Evolutionary conservation across 148 eudicot genomes (phyloP).

Genomic region (Vaccinium corymbosum): DNA sequence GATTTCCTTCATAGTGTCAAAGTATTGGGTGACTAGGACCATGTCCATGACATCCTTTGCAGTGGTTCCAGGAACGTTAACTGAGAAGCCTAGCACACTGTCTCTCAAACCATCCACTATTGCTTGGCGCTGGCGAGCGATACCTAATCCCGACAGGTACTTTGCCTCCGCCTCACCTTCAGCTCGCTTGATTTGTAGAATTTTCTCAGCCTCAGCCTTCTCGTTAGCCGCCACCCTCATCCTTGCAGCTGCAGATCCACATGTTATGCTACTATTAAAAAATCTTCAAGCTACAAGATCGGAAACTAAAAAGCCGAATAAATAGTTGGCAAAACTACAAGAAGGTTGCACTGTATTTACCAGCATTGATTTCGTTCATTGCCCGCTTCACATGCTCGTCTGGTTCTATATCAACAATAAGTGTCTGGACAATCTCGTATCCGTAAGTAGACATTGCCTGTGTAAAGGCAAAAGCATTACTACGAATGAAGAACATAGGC

Average conservation of each 20-base stretch:
- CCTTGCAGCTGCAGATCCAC: conserved; percentile 7
- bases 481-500: neutral
- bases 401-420: conserved; percentile 70
- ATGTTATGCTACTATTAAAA: no score
- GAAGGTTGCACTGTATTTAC: neutral
- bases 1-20: conserved; percentile 39
- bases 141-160: conserved; percentile 10
- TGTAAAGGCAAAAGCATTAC: neutral
- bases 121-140: conserved; percentile 16
- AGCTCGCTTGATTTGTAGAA: conserved; percentile 14
- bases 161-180: conserved; percentile 14
- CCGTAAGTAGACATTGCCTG: conserved; percentile 80
- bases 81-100: conserved; percentile 12
- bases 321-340: neutral
- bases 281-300: neutral
- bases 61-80: conserved; percentile 9
- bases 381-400: conserved; percentile 73
- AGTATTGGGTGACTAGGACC: conserved; percentile 19
- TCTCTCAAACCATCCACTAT: conserved; percentile 16
- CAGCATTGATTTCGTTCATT: conserved; percentile 78
- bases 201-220: conserved; percentile 18
- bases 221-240: conserved; percentile 14
- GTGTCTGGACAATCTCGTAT: conserved; percentile 65
- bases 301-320: neutral
- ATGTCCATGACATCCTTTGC: conserved; percentile 17